Evolutionary conservation across 495 filamentous ascomycete species (phyloP), one percentile per base, ranked within the genome.

Genomic region (Neurospora sp.): DNA sequence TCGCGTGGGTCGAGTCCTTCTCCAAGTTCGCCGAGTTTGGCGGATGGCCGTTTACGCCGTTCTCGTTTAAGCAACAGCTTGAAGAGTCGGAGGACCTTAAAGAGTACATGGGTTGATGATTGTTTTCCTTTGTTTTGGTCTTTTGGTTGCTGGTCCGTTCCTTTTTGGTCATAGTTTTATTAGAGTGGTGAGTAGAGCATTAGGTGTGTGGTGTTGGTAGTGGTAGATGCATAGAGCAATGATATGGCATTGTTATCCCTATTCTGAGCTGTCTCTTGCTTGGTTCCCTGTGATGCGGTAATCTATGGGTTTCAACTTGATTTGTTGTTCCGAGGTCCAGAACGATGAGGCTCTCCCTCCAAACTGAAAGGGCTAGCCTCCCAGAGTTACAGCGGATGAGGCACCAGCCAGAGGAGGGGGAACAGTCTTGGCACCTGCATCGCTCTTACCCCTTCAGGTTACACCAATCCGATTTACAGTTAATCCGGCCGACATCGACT

Each of bases 1-100:
- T 99, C 73, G 96, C 98, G 79, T 99, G 96, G 96, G 96, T 99
- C 73, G 96, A 99, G 81, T 94, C 96, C n/a, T 98, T 98, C 89
- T 96, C 93, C 84, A 99, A 99, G 84, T 97, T 98, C 85, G 97
- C 98, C 84, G 91, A 98, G 80, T 97, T 97, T 74, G 94, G 94
- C 71, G 96, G 96, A 59, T 87, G 96, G 79, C 85, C 94, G 44
- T 98, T 99, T 83, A 85, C 91, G 76, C 96, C 96, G 10, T 98
- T 99, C 81, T 94, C 91, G 78, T 98, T 98, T 80, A 90, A 91
- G 84, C 85, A 89, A 22, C 82, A 98, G 75, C 82, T 99, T 72
- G 96, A 99, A 81, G 94, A 97, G 80, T 92, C 95, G 69, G 87
- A 88, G 73, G 82, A 83, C 74, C 77, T 86, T 75, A 82, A 77